Conservation (phyloP, 148 eudicot genomes). For the Cornus controversa region DNA sequence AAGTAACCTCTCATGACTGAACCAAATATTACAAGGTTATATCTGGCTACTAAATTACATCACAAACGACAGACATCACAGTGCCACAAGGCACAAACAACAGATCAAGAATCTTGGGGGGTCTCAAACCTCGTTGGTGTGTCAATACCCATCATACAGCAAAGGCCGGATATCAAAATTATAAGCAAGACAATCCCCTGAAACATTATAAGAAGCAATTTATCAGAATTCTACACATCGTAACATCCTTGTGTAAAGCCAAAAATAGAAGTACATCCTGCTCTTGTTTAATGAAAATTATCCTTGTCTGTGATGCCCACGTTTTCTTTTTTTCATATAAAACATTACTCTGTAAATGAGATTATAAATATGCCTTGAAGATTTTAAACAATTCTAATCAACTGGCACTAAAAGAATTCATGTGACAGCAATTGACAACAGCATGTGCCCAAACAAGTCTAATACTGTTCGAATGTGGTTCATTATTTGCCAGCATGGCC, state of each 20-base stretch:
- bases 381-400: too few relatives aligned
- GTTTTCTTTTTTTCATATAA: too few relatives aligned
- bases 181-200: slow-evolving; percentile 90
- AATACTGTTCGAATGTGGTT: neutral
- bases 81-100: slow-evolving; percentile 8
- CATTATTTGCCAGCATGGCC: neutral
- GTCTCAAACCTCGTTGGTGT: slow-evolving; percentile 93
- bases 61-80: neutral
- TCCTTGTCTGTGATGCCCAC: too few relatives aligned
- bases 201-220: slow-evolving; percentile 16
- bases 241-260: neutral
- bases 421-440: neutral
- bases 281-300: too few relatives aligned
- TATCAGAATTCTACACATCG: neutral
- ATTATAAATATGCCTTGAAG: too few relatives aligned
- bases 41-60: neutral
- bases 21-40: neutral
- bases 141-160: slow-evolving; percentile 95
- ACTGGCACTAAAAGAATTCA: neutral
- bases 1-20: neutral
- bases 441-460: neutral
- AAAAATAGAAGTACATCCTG: neutral
- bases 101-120: slow-evolving; percentile 64
- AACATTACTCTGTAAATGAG: too few relatives aligned
- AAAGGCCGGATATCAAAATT: slow-evolving; percentile 84